phyloP scores from a whole-genome alignment of 768 basidiomycete species.

The Mycena venus region DNA sequence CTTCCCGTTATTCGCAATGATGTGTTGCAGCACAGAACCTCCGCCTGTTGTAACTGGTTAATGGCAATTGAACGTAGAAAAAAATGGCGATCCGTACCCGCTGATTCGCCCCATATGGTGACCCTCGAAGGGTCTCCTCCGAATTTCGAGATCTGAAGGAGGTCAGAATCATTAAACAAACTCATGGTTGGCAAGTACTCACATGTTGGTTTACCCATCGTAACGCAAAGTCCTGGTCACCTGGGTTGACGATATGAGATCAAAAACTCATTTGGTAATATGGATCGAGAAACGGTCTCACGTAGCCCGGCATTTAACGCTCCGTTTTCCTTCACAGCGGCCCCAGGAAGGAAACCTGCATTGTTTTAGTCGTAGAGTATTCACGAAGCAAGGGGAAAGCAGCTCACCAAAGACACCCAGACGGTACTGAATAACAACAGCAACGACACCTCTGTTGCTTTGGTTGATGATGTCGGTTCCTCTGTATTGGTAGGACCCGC shows the following conservation, averaged over 20 bases:
- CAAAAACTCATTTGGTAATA: not conserved
- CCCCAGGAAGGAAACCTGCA: slow-evolving; percentile 45
- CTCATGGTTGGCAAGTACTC: not conserved
- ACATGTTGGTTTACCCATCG: slow-evolving; percentile 48
- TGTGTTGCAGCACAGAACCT: slow-evolving; percentile 49
- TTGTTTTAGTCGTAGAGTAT: not conserved
- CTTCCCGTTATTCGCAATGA: slow-evolving; percentile 47
- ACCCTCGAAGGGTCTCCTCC: slow-evolving; percentile 35
- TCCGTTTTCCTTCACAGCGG: slow-evolving; percentile 40
- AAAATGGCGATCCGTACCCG: slow-evolving; percentile 9
- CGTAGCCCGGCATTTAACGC: not conserved
- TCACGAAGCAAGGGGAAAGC: not conserved
- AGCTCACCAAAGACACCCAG: not conserved
- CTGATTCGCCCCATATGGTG: slow-evolving; percentile 39
- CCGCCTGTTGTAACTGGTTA: slow-evolving; percentile 34
- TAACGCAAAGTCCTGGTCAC: slow-evolving; percentile 43
- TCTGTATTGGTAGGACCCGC: slow-evolving; percentile 6
- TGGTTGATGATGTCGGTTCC: slow-evolving; percentile 16
- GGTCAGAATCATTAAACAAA: too few species aligned
- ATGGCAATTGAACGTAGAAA: not conserved
- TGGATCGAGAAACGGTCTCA: not conserved
- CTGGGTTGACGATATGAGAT: not conserved
- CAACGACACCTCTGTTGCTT: not conserved
- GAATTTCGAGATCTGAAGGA: slow-evolving; percentile 10
- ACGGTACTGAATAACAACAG: not conserved